Conservation (phyloP, 176 grass and related monocot species). For the Bothriochloa decipiens region DNA sequence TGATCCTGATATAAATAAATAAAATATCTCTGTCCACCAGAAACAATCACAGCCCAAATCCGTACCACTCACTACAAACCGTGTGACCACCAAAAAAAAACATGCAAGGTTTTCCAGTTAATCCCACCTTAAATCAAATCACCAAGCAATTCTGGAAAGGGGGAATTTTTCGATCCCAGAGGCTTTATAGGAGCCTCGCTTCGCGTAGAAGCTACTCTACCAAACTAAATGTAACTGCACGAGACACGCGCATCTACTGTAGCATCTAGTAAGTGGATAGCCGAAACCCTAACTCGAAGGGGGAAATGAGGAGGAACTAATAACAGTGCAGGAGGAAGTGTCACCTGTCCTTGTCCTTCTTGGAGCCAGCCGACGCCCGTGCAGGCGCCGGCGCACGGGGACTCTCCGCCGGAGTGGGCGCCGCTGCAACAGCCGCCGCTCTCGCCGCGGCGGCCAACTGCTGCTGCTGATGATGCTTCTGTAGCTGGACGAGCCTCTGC, state of each 20-base stretch:
- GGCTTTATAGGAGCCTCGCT: slow-evolving; percentile 2
- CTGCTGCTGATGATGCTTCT: slow-evolving; percentile 41
- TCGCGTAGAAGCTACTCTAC: slow-evolving; percentile 44
- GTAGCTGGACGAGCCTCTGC: slow-evolving; percentile 54
- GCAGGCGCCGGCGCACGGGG: slow-evolving; percentile 44
- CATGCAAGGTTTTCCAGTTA: background rate
- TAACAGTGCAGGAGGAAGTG: background rate
- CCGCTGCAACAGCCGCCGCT: slow-evolving; percentile 8
- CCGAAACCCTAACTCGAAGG: slow-evolving; percentile 44
- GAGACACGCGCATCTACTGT: background rate
- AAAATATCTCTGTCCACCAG: slow-evolving; percentile 30
- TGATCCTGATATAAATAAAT: background rate
- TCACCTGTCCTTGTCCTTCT: slow-evolving; percentile 62
- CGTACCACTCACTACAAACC: background rate
- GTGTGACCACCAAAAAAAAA: slow-evolving; percentile 34
- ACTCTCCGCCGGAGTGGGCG: slow-evolving; percentile 36
- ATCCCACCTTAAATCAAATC: slow-evolving; percentile 15
- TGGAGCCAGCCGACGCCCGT: slow-evolving; percentile 15
- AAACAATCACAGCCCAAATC: slow-evolving; percentile 37
- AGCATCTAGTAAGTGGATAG: background rate
- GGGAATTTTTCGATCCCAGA: background rate
- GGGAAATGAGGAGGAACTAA: background rate
- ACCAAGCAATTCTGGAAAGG: slow-evolving; percentile 40
- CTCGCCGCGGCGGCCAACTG: slow-evolving; percentile 24
- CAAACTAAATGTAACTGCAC: slow-evolving; percentile 18